A percentile compares a stretch with the other conserved stretches of the same genome.
These are phyloP conservation scores for Arachnomyces sp. DNA, from an alignment of 2,329 filamentous ascomycete species.

Conservation along the genomic window DNA sequence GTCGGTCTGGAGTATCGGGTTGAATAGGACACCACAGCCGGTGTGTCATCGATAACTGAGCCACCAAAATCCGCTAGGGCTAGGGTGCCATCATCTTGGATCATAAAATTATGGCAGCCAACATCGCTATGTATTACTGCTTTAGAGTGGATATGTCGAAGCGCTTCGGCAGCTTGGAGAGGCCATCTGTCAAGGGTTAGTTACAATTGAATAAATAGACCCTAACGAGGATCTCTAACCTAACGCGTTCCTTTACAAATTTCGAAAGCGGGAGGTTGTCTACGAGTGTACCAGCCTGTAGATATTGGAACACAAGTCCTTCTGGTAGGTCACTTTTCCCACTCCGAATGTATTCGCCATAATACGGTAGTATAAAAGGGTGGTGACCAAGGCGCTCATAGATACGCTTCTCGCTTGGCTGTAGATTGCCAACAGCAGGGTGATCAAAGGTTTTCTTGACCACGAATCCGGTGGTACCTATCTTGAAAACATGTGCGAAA, in stretches of 20 bases:
- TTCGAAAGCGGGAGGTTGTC: constrained; percentile 7
- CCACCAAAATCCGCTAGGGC: constrained; percentile 7
- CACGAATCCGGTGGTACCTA: constrained; percentile 2
- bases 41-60: constrained; percentile 4
- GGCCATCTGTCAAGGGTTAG: too few species aligned
- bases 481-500: constrained; percentile 5
- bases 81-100: constrained; percentile 3
- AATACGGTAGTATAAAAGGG: constrained; percentile 6
- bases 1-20: constrained; percentile 2
- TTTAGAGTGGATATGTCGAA: constrained; percentile 8
- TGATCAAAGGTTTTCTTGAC: constrained; percentile 3
- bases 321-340: constrained; percentile 4
- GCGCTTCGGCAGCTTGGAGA: constrained; percentile 5
- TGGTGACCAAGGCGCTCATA: constrained; percentile 8
- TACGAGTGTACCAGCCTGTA: constrained; percentile 1
- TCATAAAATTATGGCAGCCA: constrained; percentile 7
- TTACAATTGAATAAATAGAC: background rate
- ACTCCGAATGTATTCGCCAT: constrained; percentile 6
- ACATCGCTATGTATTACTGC: constrained; percentile 5
- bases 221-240: too few species aligned
- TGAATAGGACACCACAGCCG: background rate
- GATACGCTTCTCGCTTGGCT: constrained; percentile 6
- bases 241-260: background rate
- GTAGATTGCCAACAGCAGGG: constrained; percentile 2
- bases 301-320: constrained; percentile 6